A percentile compares a stretch with the other conserved stretches of the same genome.
Conservation (phyloP, 805 yeast genomes). For the Scheffersomyces stipitis region DNA sequence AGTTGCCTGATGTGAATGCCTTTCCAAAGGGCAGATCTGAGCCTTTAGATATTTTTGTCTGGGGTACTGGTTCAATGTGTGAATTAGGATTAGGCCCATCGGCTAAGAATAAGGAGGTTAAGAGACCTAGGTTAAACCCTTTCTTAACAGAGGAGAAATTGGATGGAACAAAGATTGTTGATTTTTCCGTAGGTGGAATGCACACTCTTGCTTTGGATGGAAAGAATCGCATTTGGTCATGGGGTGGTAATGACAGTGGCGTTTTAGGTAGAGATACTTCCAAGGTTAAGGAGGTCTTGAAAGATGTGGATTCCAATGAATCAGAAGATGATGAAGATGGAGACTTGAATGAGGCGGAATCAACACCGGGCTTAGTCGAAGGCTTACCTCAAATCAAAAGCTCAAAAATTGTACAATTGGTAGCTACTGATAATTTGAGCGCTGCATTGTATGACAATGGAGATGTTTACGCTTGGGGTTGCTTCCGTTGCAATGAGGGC, state of each 20-base stretch:
- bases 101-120: slow-evolving; percentile 89
- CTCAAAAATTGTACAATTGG: slow-evolving; percentile 68
- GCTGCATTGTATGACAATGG: slow-evolving; percentile 80
- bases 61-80: slow-evolving; percentile 98
- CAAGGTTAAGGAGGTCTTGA: slow-evolving; percentile 56
- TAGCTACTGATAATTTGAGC: slow-evolving; percentile 90
- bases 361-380: slow-evolving; percentile 81
- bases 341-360: slow-evolving; percentile 82
- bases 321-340: slow-evolving; percentile 68
- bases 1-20: slow-evolving; percentile 45
- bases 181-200: slow-evolving; percentile 94
- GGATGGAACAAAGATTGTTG: slow-evolving; percentile 65
- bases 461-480: slow-evolving; percentile 96
- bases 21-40: slow-evolving; percentile 37
- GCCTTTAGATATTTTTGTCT: slow-evolving; percentile 77
- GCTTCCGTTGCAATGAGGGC: slow-evolving; percentile 93
- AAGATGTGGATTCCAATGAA: slow-evolving; percentile 61
- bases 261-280: slow-evolving; percentile 88
- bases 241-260: slow-evolving; percentile 96
- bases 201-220: slow-evolving; percentile 83
- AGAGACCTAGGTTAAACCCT: slow-evolving; percentile 92
- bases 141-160: slow-evolving; percentile 53
- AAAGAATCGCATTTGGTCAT: slow-evolving; percentile 84
- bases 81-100: slow-evolving; percentile 96
- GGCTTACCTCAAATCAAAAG: slow-evolving; percentile 54